phyloP scores from a whole-genome alignment of 2,329 filamentous ascomycete genomes.

The Hortaea werneckii region DNA sequence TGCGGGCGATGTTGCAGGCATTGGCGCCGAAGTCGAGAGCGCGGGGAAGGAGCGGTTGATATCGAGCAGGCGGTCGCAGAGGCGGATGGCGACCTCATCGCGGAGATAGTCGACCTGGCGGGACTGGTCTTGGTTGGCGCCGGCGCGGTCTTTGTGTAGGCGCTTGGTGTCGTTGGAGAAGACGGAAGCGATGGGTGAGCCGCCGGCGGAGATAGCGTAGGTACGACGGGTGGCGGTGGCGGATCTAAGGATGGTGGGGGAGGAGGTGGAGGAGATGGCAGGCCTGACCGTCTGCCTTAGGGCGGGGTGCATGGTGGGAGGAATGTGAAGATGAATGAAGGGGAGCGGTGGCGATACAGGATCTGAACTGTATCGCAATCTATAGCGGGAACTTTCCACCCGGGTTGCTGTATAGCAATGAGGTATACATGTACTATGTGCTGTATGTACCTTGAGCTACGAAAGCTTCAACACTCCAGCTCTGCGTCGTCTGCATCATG shows the following conservation, averaged over 20 bases:
- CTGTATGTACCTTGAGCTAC: too few species aligned
- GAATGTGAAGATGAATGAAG: too few species aligned
- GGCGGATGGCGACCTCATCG: conserved; percentile 75
- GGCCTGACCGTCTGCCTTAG: too few species aligned
- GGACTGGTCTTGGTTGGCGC: conserved; percentile 57
- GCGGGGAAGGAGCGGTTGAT: conserved; percentile 76
- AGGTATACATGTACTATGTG: too few species aligned
- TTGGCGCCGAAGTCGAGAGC: conserved; percentile 92
- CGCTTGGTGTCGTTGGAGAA: conserved; percentile 86
- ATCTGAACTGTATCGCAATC: too few species aligned
- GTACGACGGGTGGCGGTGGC: conserved; percentile 30
- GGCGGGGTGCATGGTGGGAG: too few species aligned
- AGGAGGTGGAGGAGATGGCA: background rate
- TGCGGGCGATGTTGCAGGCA: conserved; percentile 84
- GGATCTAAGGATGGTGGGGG: background rate
- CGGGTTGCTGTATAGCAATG: too few species aligned
- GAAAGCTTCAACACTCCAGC: too few species aligned
- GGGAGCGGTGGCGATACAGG: too few species aligned
- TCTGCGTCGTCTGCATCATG: too few species aligned
- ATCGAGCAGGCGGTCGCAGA: conserved; percentile 81
- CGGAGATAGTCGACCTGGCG: conserved; percentile 84
- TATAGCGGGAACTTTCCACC: too few species aligned
- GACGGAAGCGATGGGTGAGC: conserved; percentile 71
- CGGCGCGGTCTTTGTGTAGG: conserved; percentile 82
- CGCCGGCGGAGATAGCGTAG: conserved; percentile 71